phyloP scores from a whole-genome alignment of 2,329 filamentous ascomycete species.

The Zalaria obscura region DNA sequence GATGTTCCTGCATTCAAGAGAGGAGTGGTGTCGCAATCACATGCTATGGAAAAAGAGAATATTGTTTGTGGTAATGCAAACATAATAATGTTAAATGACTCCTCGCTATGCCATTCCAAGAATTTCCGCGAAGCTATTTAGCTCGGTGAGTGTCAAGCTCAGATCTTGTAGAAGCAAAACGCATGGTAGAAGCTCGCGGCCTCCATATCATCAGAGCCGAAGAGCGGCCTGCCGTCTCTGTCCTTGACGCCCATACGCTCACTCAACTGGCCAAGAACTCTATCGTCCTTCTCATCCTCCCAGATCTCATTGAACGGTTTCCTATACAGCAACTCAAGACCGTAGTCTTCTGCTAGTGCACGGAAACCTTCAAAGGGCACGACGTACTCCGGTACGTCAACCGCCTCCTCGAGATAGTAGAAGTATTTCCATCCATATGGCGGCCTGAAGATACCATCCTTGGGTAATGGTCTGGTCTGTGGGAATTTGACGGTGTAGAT shows the following conservation, averaged over 20 bases:
- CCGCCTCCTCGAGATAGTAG: slow-evolving; percentile 90
- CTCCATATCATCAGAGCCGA: slow-evolving; percentile 80
- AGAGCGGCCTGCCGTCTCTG: slow-evolving; percentile 50
- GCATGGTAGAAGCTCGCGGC: slow-evolving; percentile 81
- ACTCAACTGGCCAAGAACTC: slow-evolving; percentile 65
- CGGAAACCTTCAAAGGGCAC: slow-evolving; percentile 98
- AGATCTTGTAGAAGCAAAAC: slow-evolving; percentile 96
- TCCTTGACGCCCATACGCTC: slow-evolving; percentile 92
- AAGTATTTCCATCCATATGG: slow-evolving; percentile 97
- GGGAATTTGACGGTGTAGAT: slow-evolving; percentile 89
- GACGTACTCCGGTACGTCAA: slow-evolving; percentile 94
- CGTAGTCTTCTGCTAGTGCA: slow-evolving; percentile 89
- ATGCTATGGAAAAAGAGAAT: too few relatives aligned
- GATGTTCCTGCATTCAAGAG: too few relatives aligned
- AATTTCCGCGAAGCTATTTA: too few relatives aligned
- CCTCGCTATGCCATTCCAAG: too few relatives aligned
- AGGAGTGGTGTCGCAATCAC: too few relatives aligned
- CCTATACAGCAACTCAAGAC: slow-evolving; percentile 87
- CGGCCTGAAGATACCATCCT: slow-evolving; percentile 82
- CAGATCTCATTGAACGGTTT: slow-evolving; percentile 85
- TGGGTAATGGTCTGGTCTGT: slow-evolving; percentile 44
- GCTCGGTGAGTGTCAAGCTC: slow-evolving; percentile 7
- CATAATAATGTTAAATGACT: too few relatives aligned
- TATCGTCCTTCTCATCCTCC: slow-evolving; percentile 79
- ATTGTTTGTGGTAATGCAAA: too few relatives aligned